Evolutionary conservation across 805 yeast species (phyloP).

Genomic region (Scheffersomyces amazonensis): DNA sequence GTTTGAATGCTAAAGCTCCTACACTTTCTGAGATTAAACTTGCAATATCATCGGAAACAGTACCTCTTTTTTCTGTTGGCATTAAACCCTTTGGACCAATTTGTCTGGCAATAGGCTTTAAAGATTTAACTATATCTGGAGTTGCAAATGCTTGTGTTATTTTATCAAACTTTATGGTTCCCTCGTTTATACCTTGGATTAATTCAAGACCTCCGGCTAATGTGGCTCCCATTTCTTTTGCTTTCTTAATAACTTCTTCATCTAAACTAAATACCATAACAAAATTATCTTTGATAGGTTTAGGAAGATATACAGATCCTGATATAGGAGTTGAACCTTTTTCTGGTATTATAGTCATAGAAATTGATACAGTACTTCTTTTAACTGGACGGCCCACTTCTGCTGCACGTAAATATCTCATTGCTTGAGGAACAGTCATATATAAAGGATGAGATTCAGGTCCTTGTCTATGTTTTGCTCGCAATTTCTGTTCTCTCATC

Average conservation of each 20-base stretch:
- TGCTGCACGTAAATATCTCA: slow-evolving; percentile 79
- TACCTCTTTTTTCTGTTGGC: slow-evolving; percentile 85
- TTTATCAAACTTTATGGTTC: slow-evolving; percentile 44
- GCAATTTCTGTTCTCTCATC: slow-evolving; percentile 21
- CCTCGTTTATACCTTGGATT: slow-evolving; percentile 60
- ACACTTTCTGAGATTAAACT: slow-evolving; percentile 50
- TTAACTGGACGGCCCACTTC: slow-evolving; percentile 81
- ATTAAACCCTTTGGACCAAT: slow-evolving; percentile 88
- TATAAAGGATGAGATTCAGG: slow-evolving; percentile 56
- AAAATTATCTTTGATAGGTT: slow-evolving; percentile 62
- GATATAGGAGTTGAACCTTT: slow-evolving; percentile 73
- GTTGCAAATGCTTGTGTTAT: slow-evolving; percentile 83
- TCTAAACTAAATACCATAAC: slow-evolving; percentile 68
- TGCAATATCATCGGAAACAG: slow-evolving; percentile 64
- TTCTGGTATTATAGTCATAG: slow-evolving; percentile 65
- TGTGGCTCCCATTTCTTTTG: slow-evolving; percentile 58
- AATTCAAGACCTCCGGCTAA: slow-evolving; percentile 72
- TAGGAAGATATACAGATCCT: slow-evolving; percentile 73
- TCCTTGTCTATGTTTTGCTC: slow-evolving; percentile 29
- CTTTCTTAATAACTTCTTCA: slow-evolving; percentile 48
- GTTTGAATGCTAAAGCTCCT: slow-evolving; percentile 78
- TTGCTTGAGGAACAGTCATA: slow-evolving; percentile 69
- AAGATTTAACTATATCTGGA: slow-evolving; percentile 66
- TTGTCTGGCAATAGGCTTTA: slow-evolving; percentile 68
- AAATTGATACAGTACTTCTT: slow-evolving; percentile 63